A percentile compares a stretch with the other conserved stretches of the same genome.
phyloP scores from a whole-genome alignment of 1,284 basidiomycete genomes.

The Pyrrhoderma noxium region DNA sequence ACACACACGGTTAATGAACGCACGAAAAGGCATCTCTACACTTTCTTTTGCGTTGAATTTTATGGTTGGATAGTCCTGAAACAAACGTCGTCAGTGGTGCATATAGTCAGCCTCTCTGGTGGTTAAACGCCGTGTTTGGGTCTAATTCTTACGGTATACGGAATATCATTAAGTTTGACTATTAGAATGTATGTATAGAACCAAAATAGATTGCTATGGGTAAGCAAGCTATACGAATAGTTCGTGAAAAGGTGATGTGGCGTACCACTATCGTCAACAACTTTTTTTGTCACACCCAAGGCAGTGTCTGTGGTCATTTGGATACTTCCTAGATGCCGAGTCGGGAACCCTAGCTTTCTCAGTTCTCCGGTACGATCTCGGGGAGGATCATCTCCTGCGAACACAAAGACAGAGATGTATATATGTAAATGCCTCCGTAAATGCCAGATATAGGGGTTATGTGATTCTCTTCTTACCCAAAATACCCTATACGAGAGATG shows the following conservation, averaged over 20 bases:
- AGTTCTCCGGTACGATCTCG: constrained; percentile 85
- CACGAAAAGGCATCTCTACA: constrained; percentile 93
- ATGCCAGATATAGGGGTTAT: too few species aligned
- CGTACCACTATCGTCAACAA: constrained; percentile 73
- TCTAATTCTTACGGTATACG: constrained; percentile 65
- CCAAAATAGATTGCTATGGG: background rate
- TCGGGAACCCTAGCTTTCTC: constrained; percentile 79
- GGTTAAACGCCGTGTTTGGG: too few species aligned
- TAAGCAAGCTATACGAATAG: too few species aligned
- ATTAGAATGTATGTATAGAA: constrained; percentile 15
- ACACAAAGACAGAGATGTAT: too few species aligned
- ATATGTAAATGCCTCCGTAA: too few species aligned
- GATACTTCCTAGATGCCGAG: constrained; percentile 71
- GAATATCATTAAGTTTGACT: constrained; percentile 66
- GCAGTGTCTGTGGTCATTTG: constrained; percentile 99
- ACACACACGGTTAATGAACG: constrained; percentile 30
- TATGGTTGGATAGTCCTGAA: constrained; percentile 81
- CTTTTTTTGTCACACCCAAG: constrained; percentile 84
- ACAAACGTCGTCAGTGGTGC: background rate
- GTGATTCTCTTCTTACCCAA: constrained; percentile 35
- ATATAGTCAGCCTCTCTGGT: background rate
- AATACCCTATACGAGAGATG: constrained; percentile 42
- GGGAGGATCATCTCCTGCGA: constrained; percentile 83
- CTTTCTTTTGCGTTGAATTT: constrained; percentile 75
- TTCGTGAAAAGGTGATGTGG: constrained; percentile 2